Evolutionary conservation across 352 stramenopile genomes (phyloP).

Genomic region (Phytophthora pinifolia): DNA sequence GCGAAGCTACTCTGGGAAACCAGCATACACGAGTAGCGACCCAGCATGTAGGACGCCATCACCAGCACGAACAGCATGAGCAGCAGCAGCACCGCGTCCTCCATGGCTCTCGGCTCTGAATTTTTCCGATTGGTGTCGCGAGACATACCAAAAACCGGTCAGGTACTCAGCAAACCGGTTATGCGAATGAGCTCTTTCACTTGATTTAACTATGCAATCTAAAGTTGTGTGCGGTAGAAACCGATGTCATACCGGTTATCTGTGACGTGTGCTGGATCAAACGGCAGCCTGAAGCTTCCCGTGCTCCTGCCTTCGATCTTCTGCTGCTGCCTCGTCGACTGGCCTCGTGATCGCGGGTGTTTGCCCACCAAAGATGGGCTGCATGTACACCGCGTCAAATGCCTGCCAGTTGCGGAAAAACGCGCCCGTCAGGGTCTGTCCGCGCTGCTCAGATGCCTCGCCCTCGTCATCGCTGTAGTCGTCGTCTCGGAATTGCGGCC

Average conservation of each 20-base stretch:
- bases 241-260: slow-evolving; percentile 3
- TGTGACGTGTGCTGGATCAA: slow-evolving; percentile 19
- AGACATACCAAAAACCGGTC: background rate
- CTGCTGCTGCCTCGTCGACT: slow-evolving; percentile 10
- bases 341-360: slow-evolving; percentile 9
- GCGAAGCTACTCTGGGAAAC: slow-evolving; percentile 86
- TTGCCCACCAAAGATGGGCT: slow-evolving; percentile 74
- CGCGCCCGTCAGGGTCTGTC: slow-evolving; percentile 44
- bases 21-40: slow-evolving; percentile 84
- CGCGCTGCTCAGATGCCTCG: slow-evolving; percentile 20
- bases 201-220: slow-evolving; percentile 14
- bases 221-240: slow-evolving; percentile 21
- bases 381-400: slow-evolving; percentile 75
- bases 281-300: slow-evolving; percentile 42
- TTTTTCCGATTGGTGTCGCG: slow-evolving; percentile 15
- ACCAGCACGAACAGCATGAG: slow-evolving; percentile 87
- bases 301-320: slow-evolving; percentile 21
- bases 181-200: slow-evolving; percentile 6
- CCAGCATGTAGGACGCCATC: slow-evolving; percentile 87
- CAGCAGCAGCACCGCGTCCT: slow-evolving; percentile 82
- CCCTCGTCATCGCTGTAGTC: slow-evolving; percentile 48
- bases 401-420: slow-evolving; percentile 77
- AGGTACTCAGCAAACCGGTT: slow-evolving; percentile 18
- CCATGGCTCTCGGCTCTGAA: slow-evolving; percentile 41
- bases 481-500: slow-evolving; percentile 71